These are phyloP conservation scores for Hondaea fermentalgiana DNA, from an alignment of 108 stramenopile species.

Conservation along the genomic window DNA sequence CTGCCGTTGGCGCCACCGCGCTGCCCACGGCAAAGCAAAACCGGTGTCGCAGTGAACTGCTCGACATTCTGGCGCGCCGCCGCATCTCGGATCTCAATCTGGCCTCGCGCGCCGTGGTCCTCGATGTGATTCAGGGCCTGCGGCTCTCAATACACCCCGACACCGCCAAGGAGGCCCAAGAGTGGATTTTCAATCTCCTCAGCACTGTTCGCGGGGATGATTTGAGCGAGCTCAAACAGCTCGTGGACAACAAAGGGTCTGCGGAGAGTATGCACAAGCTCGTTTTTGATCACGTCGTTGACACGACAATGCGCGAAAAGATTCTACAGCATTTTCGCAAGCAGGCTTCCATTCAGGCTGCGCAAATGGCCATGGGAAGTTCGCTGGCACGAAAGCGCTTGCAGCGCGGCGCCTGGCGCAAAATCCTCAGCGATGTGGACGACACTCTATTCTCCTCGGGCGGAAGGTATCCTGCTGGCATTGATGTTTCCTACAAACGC, in stretches of 20 bases:
- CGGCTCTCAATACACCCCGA: constrained; percentile 40
- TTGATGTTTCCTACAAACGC: constrained; percentile 70
- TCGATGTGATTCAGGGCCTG: constrained; percentile 13
- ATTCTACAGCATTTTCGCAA: constrained; percentile 79
- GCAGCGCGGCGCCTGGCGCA: constrained; percentile 65
- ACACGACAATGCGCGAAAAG: constrained; percentile 68
- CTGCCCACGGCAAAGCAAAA: background rate
- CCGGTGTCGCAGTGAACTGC: background rate
- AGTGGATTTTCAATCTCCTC: constrained; percentile 36
- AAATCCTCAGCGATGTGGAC: constrained; percentile 92
- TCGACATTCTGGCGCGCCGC: background rate
- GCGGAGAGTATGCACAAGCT: constrained; percentile 78
- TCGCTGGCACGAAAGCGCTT: background rate
- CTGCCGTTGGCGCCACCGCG: background rate
- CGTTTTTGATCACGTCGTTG: constrained; percentile 75
- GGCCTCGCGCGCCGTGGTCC: background rate
- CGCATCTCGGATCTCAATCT: constrained; percentile 11
- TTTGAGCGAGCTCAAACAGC: constrained; percentile 44
- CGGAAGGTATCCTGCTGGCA: constrained; percentile 85
- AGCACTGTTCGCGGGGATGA: constrained; percentile 38
- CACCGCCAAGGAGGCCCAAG: constrained; percentile 42
- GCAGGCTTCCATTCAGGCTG: constrained; percentile 82
- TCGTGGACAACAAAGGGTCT: constrained; percentile 49
- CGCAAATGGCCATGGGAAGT: constrained; percentile 36
- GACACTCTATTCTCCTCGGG: constrained; percentile 88